phyloP scores from a whole-genome alignment of 192 early-diverging fungal species.

The Backusella westeae region DNA sequence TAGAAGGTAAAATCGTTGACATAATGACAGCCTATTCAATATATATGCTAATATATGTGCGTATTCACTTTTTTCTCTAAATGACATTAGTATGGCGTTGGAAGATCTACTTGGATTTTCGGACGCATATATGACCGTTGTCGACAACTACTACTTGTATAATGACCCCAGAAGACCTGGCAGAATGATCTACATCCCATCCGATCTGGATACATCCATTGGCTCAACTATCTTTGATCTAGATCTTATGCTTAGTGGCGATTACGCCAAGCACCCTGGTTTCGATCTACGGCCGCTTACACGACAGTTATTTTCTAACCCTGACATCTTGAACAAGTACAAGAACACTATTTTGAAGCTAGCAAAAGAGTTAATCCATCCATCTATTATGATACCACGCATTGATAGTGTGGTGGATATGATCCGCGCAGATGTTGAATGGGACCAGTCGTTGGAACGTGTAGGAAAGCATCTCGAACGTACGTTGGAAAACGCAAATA shows the following conservation, averaged over 20 bases:
- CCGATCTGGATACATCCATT: not conserved
- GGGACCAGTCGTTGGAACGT: not conserved
- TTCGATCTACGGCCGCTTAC: not conserved
- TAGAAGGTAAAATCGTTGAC: not conserved
- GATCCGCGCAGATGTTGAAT: slow-evolving; percentile 12
- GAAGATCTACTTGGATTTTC: slow-evolving; percentile 8
- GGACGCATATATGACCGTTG: not conserved
- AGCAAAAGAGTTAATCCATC: not conserved
- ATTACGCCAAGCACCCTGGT: slow-evolving; percentile 10
- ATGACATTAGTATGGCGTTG: not conserved
- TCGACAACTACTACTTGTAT: slow-evolving; percentile 8
- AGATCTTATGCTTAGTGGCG: not conserved
- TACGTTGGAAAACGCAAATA: not conserved
- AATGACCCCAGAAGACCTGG: not conserved
- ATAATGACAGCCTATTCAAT: too few relatives aligned
- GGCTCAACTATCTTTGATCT: not conserved
- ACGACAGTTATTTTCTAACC: not conserved
- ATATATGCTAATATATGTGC: too few relatives aligned
- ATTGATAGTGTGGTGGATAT: slow-evolving; percentile 12
- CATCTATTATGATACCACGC: not conserved
- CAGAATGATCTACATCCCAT: not conserved
- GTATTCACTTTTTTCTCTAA: not conserved
- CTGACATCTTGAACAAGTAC: not conserved
- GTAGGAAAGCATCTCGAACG: not conserved
- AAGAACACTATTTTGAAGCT: not conserved